Evolutionary conservation across 1,284 basidiomycete species (phyloP).

Genomic region (Tetrapyrgos nigripes): DNA sequence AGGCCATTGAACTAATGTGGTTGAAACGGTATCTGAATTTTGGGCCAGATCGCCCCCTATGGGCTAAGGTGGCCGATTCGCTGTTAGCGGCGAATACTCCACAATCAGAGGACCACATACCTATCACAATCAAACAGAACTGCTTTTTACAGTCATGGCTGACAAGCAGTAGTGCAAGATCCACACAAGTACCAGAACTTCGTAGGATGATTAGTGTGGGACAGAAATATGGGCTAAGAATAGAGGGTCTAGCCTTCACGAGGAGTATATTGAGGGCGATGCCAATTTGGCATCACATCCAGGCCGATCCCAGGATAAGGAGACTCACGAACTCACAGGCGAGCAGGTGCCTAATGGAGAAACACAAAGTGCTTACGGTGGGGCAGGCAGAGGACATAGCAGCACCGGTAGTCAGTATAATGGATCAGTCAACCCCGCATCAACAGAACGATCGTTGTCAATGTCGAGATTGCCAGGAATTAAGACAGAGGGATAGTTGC

Average conservation of each 20-base stretch:
- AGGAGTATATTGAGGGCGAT: slow-evolving; percentile 5
- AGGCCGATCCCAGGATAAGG: neutral
- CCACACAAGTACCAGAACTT: no score
- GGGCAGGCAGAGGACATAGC: neutral
- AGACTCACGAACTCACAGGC: neutral
- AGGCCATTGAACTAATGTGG: no score
- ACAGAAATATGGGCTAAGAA: no score
- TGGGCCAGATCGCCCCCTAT: no score
- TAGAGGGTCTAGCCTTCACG: slow-evolving; percentile 4
- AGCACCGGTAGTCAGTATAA: neutral
- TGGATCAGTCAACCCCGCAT: neutral
- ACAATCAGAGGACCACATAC: no score
- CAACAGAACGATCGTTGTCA: neutral
- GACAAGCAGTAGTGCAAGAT: no score
- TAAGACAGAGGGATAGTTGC: neutral
- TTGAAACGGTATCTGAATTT: no score
- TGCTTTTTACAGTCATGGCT: no score
- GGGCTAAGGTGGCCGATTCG: no score
- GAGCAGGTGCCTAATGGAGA: neutral
- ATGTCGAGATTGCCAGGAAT: neutral
- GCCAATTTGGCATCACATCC: slow-evolving; percentile 12
- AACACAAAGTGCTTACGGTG: neutral
- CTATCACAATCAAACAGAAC: no score
- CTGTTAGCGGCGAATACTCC: no score
- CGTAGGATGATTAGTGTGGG: no score